Conservation (phyloP, 2,329 filamentous ascomycete genomes). For the Tolypocladium endophyticum region DNA sequence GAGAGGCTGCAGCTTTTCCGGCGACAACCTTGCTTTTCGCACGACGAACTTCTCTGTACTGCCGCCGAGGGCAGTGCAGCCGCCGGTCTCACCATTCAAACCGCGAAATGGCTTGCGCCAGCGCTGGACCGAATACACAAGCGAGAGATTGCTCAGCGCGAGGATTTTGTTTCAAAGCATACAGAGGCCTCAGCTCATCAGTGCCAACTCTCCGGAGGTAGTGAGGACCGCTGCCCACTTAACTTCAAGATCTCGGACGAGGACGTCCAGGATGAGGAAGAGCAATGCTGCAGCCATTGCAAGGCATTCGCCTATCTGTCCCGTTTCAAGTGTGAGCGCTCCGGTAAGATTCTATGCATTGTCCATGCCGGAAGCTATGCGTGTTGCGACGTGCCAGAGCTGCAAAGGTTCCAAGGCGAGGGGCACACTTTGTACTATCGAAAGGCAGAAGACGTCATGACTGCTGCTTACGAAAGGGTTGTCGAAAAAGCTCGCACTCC, state of each 20-base stretch:
- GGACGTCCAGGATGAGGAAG: constrained; percentile 81
- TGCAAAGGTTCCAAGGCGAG: constrained; percentile 56
- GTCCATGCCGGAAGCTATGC: constrained; percentile 69
- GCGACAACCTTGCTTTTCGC: constrained; percentile 90
- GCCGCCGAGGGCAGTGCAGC: constrained; percentile 70
- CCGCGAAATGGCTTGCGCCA: constrained; percentile 88
- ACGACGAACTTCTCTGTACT: constrained; percentile 88
- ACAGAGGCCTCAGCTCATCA: constrained; percentile 40
- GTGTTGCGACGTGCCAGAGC: constrained; percentile 63
- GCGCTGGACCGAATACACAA: constrained; percentile 70
- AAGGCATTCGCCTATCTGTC: constrained; percentile 89
- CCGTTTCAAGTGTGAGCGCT: constrained; percentile 73
- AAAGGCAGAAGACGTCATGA: constrained; percentile 61
- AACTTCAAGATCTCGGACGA: constrained; percentile 56
- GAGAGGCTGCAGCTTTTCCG: constrained; percentile 79
- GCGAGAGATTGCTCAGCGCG: constrained; percentile 60
- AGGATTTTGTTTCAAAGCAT: constrained; percentile 58
- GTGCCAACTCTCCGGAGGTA: constrained; percentile 34
- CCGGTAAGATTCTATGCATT: constrained; percentile 74
- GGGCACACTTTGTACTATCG: constrained; percentile 71
- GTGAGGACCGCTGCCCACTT: constrained; percentile 45
- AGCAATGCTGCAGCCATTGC: constrained; percentile 87
- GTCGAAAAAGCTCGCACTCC: constrained; percentile 78
- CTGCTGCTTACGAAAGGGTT: constrained; percentile 60
- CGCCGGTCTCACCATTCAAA: constrained; percentile 60